Conservation (phyloP, 306 rosid species). For the Lithocarpus polystachyus region DNA sequence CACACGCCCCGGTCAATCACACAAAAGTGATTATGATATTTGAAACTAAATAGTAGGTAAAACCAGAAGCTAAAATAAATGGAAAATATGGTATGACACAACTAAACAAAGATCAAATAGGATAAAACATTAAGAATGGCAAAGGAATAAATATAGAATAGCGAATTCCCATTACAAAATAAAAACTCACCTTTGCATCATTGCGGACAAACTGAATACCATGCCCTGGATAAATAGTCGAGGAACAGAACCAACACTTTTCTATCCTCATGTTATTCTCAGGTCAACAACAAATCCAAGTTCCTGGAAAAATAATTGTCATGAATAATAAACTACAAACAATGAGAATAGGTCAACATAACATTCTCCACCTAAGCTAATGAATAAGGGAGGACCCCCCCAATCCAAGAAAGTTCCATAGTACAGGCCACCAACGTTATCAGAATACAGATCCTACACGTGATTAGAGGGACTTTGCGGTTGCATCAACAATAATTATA, state of each 20-base stretch:
- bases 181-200: slow-evolving; percentile 62
- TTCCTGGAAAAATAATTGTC: background rate
- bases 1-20: too few species aligned
- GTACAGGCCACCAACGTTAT: too few species aligned
- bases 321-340: background rate
- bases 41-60: too few species aligned
- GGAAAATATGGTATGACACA: background rate
- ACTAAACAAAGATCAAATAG: background rate
- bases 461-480: too few species aligned
- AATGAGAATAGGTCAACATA: too few species aligned
- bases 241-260: slow-evolving; percentile 95
- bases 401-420: too few species aligned
- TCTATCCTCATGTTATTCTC: slow-evolving; percentile 71
- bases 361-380: too few species aligned
- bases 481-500: too few species aligned
- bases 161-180: background rate
- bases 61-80: too few species aligned
- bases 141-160: background rate
- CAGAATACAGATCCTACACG: too few species aligned
- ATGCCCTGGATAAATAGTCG: slow-evolving; percentile 86
- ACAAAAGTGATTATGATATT: too few species aligned
- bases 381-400: too few species aligned
- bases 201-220: slow-evolving; percentile 92
- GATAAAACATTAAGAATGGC: background rate
- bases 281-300: slow-evolving; percentile 7